phyloP scores from a whole-genome alignment of 495 filamentous ascomycete genomes.

The Friedmanniomyces simplex region DNA sequence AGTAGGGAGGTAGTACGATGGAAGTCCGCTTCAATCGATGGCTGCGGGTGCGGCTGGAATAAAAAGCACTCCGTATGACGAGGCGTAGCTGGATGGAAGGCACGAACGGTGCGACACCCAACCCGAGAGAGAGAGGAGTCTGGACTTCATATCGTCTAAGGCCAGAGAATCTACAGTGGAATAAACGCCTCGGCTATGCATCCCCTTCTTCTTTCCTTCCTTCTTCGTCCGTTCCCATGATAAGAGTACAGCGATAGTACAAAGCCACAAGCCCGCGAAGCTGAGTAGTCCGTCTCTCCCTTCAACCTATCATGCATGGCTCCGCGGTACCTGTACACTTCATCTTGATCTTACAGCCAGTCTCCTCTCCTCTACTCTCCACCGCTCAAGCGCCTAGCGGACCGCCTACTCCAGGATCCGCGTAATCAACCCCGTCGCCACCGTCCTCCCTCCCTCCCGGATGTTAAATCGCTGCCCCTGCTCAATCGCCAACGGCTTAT shows the following conservation, averaged over 20 bases:
- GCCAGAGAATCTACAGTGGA: neutral
- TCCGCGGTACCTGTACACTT: neutral
- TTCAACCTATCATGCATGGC: too few species aligned
- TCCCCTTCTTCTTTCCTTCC: neutral
- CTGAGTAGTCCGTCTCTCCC: neutral
- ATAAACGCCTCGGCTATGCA: neutral
- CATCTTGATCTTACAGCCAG: neutral
- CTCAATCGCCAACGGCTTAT: conserved; percentile 76
- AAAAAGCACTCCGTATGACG: too few species aligned
- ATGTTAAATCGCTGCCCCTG: conserved; percentile 89
- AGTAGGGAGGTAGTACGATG: too few species aligned
- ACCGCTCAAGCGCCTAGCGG: neutral
- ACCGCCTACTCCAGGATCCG: conserved; percentile 58
- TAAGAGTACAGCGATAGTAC: neutral
- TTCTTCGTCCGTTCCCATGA: neutral
- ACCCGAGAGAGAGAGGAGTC: neutral
- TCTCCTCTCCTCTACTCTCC: neutral
- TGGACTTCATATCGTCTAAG: neutral
- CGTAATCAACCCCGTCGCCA: conserved; percentile 86
- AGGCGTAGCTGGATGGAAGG: too few species aligned
- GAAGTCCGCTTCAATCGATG: too few species aligned
- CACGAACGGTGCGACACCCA: too few species aligned
- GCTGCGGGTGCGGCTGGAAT: too few species aligned
- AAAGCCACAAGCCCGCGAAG: neutral
- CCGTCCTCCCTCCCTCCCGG: conserved; percentile 87